phyloP scores from a whole-genome alignment of 2,329 filamentous ascomycete genomes.

The Talaromyces sp. region DNA sequence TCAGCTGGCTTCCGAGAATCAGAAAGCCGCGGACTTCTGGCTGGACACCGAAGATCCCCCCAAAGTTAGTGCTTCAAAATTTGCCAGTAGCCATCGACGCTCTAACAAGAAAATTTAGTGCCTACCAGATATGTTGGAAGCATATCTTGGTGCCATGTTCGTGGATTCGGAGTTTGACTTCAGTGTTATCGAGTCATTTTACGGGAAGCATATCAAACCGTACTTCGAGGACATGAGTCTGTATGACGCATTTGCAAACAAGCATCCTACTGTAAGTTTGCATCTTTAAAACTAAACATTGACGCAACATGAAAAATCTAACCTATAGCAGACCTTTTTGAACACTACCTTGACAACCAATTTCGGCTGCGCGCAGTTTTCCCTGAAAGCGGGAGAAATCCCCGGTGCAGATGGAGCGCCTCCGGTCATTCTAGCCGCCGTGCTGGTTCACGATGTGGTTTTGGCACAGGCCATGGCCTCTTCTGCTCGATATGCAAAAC shows the following conservation, averaged over 20 bases:
- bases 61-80: conserved; percentile 27
- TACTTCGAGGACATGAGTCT: conserved; percentile 83
- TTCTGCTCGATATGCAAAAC: conserved; percentile 69
- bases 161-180: conserved; percentile 83
- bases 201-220: conserved; percentile 65
- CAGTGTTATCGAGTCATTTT: conserved; percentile 68
- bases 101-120: conserved; percentile 41
- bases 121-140: conserved; percentile 82
- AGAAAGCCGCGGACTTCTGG: conserved; percentile 40
- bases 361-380: conserved; percentile 62
- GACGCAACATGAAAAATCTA: not conserved
- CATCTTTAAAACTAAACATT: not conserved
- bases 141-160: conserved; percentile 85
- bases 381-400: conserved; percentile 44
- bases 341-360: conserved; percentile 58
- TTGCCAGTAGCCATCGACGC: not conserved
- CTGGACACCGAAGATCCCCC: conserved; percentile 37
- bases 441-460: conserved; percentile 70
- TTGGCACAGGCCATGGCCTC: conserved; percentile 58
- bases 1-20: conserved; percentile 27
- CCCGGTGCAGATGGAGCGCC: conserved; percentile 42
- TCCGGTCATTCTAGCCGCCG: conserved; percentile 59
- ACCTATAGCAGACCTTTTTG: conserved; percentile 54
- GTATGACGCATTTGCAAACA: conserved; percentile 82
- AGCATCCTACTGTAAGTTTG: conserved; percentile 64